Conservation (phyloP, 352 stramenopile species). For the Phytopythium litorale region DNA sequence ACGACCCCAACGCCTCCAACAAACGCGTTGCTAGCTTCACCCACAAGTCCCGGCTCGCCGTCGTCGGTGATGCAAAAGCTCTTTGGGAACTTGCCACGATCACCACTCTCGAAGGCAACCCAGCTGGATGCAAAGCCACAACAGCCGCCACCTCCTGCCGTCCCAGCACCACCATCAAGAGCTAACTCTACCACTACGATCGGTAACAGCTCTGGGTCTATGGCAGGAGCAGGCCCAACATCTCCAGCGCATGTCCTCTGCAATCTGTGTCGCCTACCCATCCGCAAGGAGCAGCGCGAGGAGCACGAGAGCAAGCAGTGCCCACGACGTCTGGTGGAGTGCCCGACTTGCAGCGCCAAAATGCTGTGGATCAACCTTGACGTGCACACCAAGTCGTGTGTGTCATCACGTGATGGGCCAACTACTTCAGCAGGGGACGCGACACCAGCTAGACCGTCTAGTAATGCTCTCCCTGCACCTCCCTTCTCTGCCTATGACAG, state of each 20-base stretch:
- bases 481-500: neutral
- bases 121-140: neutral
- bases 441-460: neutral
- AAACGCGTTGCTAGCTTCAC: neutral
- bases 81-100: neutral
- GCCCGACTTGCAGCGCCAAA: constrained; percentile 30
- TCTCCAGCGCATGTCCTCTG: constrained; percentile 31
- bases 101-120: neutral
- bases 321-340: constrained; percentile 45
- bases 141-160: neutral
- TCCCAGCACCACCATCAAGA: neutral
- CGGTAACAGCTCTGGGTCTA: neutral
- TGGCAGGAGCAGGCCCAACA: neutral
- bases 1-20: neutral
- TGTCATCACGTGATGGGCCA: neutral
- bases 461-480: neutral
- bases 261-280: constrained; percentile 40
- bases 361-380: constrained; percentile 44
- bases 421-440: neutral
- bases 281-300: constrained; percentile 54
- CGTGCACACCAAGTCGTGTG: constrained; percentile 30
- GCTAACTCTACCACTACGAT: neutral
- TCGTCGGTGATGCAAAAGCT: constrained; percentile 5
- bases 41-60: neutral
- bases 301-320: constrained; percentile 61